Evolutionary conservation across 352 stramenopile genomes (phyloP), one percentile per base, ranked within the genome.

Genomic region (Elongisporangium undulatum): DNA sequence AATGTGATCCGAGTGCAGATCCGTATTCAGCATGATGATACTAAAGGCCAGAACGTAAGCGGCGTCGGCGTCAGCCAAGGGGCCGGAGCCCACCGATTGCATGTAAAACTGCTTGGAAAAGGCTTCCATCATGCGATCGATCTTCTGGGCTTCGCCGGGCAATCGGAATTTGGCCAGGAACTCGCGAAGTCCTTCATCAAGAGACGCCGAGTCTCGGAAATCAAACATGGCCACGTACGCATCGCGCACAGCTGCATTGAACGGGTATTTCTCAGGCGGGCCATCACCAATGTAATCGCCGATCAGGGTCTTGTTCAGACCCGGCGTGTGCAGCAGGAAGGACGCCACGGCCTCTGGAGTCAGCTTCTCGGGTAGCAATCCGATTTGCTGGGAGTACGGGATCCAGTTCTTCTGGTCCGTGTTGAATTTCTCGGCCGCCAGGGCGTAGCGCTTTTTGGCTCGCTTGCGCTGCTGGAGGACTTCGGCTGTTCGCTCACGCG

Each of bases 21-120:
- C 97, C n/a, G 96, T 99, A 74, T 99, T 99, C 21, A 99, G 79
- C 96, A 99, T 99, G 55, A 99, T 99, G 62, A 99, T 98, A 49
- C 96, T 97, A 80, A 99, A 99, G 10, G 96, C 91, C 26, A 99
- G 72, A 21, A 99, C 85, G 59, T 98, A 99, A 3, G 95, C 96
- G 23, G 95, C 90, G 67, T 99, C 96, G 10, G 84, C 94, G 24
- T 92, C 77, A 19, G 88, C 69, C 22, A 94, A 61, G n/a, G 82
- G 73, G 2, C 76, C 66, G 1, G 69, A 75, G 51, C 85, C 68
- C 20, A 69, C 75, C 64, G 80, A 79, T 68, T 97, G 79, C 8
- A 80, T 51, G 59, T 97, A 97, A 23, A 97, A 93, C 64, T 97
- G 84, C 64, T 94, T 94, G 0, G 95, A 96, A 70, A 99, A 99